Conservation (phyloP, 352 stramenopile genomes). For the Globisporangium alternatum region DNA sequence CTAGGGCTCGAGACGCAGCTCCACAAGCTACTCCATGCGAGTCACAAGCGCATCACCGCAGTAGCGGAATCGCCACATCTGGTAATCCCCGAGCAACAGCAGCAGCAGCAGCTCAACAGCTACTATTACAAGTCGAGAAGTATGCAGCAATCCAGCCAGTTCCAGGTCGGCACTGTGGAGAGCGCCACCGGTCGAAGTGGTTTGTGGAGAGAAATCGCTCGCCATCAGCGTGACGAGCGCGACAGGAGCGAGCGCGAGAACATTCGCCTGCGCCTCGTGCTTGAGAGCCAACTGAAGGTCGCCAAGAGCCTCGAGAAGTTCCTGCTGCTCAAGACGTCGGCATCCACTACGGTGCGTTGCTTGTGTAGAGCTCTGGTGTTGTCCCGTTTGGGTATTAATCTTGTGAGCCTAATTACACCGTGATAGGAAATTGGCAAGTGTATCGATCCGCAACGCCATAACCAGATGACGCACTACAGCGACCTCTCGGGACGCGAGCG, state of each 20-base stretch:
- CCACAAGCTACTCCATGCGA: not conserved
- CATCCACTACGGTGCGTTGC: not conserved
- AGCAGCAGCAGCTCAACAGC: not conserved
- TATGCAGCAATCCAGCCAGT: not conserved
- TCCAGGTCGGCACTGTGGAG: not conserved
- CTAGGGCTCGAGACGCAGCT: conserved; percentile 30
- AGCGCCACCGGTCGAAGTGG: not conserved
- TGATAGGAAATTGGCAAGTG: not conserved
- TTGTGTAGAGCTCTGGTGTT: not conserved
- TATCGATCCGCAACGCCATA: not conserved
- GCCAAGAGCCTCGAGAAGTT: conserved; percentile 38
- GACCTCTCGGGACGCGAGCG: not conserved
- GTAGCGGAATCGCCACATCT: no score
- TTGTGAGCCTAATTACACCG: no score
- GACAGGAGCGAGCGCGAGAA: conserved; percentile 42
- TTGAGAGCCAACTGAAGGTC: conserved; percentile 48
- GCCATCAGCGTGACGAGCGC: conserved; percentile 2
- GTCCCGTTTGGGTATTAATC: no score
- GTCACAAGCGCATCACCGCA: not conserved
- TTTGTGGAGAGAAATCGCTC: conserved; percentile 7
- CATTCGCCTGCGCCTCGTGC: conserved; percentile 40
- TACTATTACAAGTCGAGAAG: not conserved
- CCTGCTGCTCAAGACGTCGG: not conserved
- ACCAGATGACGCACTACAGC: not conserved
- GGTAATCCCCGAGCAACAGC: no score